Evolutionary conservation across 2,329 filamentous ascomycete genomes (phyloP).

Genomic region (Scytalidium lignicola): DNA sequence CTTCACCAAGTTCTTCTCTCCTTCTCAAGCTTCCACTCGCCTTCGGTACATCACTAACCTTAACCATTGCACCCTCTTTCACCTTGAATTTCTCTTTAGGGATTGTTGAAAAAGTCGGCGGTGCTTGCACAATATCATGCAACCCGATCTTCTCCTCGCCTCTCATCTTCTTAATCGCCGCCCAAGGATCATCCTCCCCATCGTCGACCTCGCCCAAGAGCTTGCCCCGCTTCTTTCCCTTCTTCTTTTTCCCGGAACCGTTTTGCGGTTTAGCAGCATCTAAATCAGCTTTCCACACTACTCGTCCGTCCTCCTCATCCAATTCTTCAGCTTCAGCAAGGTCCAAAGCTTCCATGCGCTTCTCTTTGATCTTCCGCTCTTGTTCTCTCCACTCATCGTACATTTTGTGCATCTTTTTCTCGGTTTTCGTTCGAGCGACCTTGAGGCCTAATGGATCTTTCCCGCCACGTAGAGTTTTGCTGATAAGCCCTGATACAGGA

Average conservation of each 20-base stretch:
- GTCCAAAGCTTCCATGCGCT: constrained; percentile 22
- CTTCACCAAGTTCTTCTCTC: constrained; percentile 67
- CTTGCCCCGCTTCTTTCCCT: constrained; percentile 23
- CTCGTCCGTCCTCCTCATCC: constrained; percentile 21
- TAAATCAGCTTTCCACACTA: constrained; percentile 57
- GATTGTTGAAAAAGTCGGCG: constrained; percentile 25
- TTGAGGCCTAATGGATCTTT: constrained; percentile 62
- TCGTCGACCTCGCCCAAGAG: constrained; percentile 39
- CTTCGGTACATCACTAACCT: constrained; percentile 65
- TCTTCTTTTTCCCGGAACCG: constrained; percentile 18
- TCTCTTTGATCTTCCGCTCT: constrained; percentile 45
- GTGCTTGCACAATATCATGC: constrained; percentile 28
- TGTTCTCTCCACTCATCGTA: constrained; percentile 73
- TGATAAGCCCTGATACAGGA: constrained; percentile 66
- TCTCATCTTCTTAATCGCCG: constrained; percentile 21
- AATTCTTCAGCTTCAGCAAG: constrained; percentile 25
- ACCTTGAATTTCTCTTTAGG: constrained; percentile 35
- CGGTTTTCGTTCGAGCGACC: constrained; percentile 71
- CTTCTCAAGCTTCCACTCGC: constrained; percentile 65
- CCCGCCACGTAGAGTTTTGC: constrained; percentile 52
- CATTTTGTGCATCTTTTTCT: constrained; percentile 75
- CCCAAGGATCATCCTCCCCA: constrained; percentile 30
- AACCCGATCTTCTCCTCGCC: constrained; percentile 30
- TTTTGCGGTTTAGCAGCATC: constrained; percentile 40
- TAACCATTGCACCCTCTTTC: constrained; percentile 54